Conservation (phyloP, 805 yeast species). For the Pichia nanzhaoensis region DNA sequence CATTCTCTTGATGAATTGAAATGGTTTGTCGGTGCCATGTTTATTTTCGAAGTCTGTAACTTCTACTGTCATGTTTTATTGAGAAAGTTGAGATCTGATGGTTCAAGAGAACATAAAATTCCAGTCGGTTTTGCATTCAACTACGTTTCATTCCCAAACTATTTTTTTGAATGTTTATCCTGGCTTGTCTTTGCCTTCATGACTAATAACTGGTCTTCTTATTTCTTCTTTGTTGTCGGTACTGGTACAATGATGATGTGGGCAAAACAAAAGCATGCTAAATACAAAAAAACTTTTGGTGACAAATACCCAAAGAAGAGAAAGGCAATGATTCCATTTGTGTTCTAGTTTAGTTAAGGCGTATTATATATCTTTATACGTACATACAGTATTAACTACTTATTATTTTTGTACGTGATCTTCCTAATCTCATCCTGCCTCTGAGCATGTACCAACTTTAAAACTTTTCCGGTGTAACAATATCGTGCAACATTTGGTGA, state of each 20-base stretch:
- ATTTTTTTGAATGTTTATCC: conserved; percentile 74
- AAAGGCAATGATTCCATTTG: conserved; percentile 72
- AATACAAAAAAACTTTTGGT: conserved; percentile 63
- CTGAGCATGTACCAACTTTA: too few species aligned
- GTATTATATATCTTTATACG: too few species aligned
- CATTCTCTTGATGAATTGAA: conserved; percentile 28
- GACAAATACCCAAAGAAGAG: conserved; percentile 73
- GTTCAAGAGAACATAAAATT: conserved; percentile 54
- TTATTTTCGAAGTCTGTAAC: conserved; percentile 64
- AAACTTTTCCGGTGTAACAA: too few species aligned
- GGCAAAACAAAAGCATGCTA: conserved; percentile 82
- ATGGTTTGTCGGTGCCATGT: conserved; percentile 40
- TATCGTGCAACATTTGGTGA: too few species aligned
- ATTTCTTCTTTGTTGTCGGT: conserved; percentile 64
- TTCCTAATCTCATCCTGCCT: too few species aligned
- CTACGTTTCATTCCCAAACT: conserved; percentile 85
- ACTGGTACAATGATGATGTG: conserved; percentile 81
- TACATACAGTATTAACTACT: too few species aligned
- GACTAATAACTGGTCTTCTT: conserved; percentile 71
- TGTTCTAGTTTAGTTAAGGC: conserved; percentile 38
- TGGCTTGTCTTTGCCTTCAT: conserved; percentile 71
- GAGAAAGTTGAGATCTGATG: conserved; percentile 48
- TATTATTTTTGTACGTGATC: too few species aligned
- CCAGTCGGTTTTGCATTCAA: conserved; percentile 84
- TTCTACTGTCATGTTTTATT: conserved; percentile 64